A percentile compares a stretch with the other conserved stretches of the same genome.
Conservation (phyloP, 768 basidiomycete genomes). For the Tricholoma flavovirens region DNA sequence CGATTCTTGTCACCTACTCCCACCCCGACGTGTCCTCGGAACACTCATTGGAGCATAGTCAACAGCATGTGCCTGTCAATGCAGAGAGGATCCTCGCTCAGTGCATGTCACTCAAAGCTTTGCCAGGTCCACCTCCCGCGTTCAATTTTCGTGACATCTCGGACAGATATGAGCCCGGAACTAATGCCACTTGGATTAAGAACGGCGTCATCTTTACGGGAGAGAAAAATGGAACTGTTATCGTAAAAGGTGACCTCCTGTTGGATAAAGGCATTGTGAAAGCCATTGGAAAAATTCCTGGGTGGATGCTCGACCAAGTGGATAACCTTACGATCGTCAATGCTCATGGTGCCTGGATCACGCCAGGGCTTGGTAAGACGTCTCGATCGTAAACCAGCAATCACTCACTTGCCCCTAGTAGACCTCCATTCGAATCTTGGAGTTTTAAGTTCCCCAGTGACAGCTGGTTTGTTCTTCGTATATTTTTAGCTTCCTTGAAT, state of each 20-base stretch:
- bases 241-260: slow-evolving; percentile 58
- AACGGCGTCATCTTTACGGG: slow-evolving; percentile 70
- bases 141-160: slow-evolving; percentile 43
- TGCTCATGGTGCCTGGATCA: slow-evolving; percentile 62
- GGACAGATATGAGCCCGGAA: slow-evolving; percentile 63
- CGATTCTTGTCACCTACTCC: slow-evolving; percentile 6
- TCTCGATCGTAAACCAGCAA: slow-evolving; percentile 16
- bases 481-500: slow-evolving; percentile 5
- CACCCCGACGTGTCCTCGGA: neutral
- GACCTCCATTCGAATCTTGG: slow-evolving; percentile 82
- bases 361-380: slow-evolving; percentile 53
- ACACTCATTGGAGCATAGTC: neutral
- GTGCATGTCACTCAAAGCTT: slow-evolving; percentile 49
- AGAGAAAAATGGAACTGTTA: slow-evolving; percentile 45
- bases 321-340: slow-evolving; percentile 50
- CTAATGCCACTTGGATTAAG: slow-evolving; percentile 58
- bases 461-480: slow-evolving; percentile 26
- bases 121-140: slow-evolving; percentile 33
- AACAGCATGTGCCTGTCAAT: slow-evolving; percentile 17
- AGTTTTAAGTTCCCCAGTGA: slow-evolving; percentile 57
- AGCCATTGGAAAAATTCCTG: slow-evolving; percentile 49
- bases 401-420: slow-evolving; percentile 31
- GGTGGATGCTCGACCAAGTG: slow-evolving; percentile 27
- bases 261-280: slow-evolving; percentile 63
- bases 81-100: slow-evolving; percentile 31